Conservation (phyloP, 495 filamentous ascomycete species). For the Jackrogersella minutella region DNA sequence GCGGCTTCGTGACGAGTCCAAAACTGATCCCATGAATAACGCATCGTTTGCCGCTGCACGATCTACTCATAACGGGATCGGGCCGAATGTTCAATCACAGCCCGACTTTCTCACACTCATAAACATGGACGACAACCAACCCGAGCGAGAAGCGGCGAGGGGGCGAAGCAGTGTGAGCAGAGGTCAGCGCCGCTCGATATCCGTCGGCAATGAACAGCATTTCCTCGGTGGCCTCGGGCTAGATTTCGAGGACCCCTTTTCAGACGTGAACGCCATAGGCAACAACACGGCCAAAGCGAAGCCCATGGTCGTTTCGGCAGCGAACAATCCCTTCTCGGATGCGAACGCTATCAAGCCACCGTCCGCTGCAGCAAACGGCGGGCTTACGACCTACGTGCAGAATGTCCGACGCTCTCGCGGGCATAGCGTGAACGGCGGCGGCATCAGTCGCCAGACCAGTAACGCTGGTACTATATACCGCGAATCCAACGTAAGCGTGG, state of each 20-base stretch:
- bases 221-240: conserved; percentile 53
- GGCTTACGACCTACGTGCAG: conserved; percentile 51
- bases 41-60: conserved; percentile 34
- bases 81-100: conserved; percentile 38
- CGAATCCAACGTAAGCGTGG: conserved; percentile 46
- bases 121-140: conserved; percentile 46
- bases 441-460: conserved; percentile 33
- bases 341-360: conserved; percentile 46
- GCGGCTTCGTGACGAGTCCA: conserved; percentile 40
- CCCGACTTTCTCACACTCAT: conserved; percentile 53
- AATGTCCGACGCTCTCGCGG: conserved; percentile 56
- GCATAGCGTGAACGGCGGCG: conserved; percentile 48
- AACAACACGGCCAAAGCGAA: conserved; percentile 50
- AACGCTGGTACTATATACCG: conserved; percentile 39
- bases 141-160: background rate
- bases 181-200: conserved; percentile 39
- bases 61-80: conserved; percentile 38
- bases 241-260: conserved; percentile 54
- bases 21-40: conserved; percentile 17
- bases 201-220: conserved; percentile 41
- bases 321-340: conserved; percentile 57
- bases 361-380: conserved; percentile 28
- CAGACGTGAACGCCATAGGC: conserved; percentile 52
- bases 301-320: conserved; percentile 44
- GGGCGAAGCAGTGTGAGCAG: conserved; percentile 40